Base-by-base conservation (phyloP, 768 basidiomycete genomes). In the Candolleomyces eurysporus region DNA sequence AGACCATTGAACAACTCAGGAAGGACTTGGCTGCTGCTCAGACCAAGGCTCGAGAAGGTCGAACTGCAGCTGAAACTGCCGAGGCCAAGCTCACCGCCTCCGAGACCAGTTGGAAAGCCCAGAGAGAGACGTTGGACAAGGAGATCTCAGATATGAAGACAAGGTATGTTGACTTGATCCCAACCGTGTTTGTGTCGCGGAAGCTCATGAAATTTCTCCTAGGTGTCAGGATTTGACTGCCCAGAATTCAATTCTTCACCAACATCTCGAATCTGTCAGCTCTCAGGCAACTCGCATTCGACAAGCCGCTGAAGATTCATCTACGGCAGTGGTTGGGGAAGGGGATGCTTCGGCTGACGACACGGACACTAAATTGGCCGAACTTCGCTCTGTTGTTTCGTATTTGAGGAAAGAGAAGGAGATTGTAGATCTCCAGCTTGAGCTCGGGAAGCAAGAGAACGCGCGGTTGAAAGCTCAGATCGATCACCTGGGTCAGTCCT, bases 381-480 rank as follows among this genome's bases (percentile, higher is more conserved):
- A 93, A 64, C 74, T 94, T 21, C 88, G 90, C 31, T 84, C 89
- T 17, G 88, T 94, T 30, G 87, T 94, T 48, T 82, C 87, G 2
- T 95, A 91, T 72, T 77, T 96, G 39, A 84, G 94, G 46, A 92
- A 90, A 68, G 94, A 95, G 79, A 94, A 96, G 75, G 92, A 95
- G 70, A 93, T 96, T 57, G 89, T 92, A 49, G 93, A 96, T 65
- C 82, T 94, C 36, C 92, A 94, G 64, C 80, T 93, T 26, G 91
- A 94, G 67, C 83, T 95, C 52, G 83, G 87, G 78, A 81, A 83
- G 66, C 81, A 89, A 62, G 92, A 95, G 75, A 91, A 83, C 65
- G 74, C 84, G 9, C 84, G 92, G 5, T 72, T 92, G 56, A 91
- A 89, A 71, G 75, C 83, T 19, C 90, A 94, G 68, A 82, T 91